Conservation (phyloP, 805 yeast species). For the Hermanozyma aechmeae region DNA sequence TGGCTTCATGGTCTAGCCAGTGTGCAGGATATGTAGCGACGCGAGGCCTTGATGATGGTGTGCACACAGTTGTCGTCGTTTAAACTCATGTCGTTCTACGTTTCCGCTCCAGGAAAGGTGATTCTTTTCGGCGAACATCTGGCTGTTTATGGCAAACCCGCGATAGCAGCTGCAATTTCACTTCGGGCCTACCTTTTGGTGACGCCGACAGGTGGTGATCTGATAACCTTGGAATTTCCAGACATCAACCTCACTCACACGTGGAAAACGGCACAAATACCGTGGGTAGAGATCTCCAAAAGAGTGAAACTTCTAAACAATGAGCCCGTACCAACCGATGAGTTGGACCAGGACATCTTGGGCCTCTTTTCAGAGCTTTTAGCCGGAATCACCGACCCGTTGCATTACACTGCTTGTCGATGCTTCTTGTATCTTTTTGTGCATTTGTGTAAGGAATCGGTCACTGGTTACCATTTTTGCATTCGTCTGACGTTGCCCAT, state of each 20-base stretch:
- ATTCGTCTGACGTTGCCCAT: slow-evolving; percentile 83
- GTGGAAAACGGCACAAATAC: slow-evolving; percentile 57
- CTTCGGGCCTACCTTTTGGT: slow-evolving; percentile 76
- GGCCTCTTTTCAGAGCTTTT: slow-evolving; percentile 38
- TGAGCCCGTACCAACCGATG: slow-evolving; percentile 33
- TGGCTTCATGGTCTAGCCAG: background rate
- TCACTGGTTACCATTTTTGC: slow-evolving; percentile 48
- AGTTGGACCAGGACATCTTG: slow-evolving; percentile 51
- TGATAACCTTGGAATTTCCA: slow-evolving; percentile 64
- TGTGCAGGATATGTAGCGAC: background rate
- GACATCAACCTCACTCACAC: slow-evolving; percentile 60
- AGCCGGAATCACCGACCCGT: slow-evolving; percentile 36
- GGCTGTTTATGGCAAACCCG: slow-evolving; percentile 89
- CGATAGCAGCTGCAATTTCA: slow-evolving; percentile 90
- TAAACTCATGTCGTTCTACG: slow-evolving; percentile 44
- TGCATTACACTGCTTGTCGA: slow-evolving; percentile 70
- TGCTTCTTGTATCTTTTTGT: slow-evolving; percentile 76
- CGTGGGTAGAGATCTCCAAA: slow-evolving; percentile 39
- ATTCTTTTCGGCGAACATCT: slow-evolving; percentile 96
- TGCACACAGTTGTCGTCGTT: background rate
- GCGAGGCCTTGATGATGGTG: background rate
- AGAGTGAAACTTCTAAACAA: slow-evolving; percentile 10
- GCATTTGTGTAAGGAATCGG: slow-evolving; percentile 39
- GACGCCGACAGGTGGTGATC: slow-evolving; percentile 33
- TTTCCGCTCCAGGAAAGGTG: slow-evolving; percentile 95